Conservation (phyloP, 192 early-diverging fungal genomes). For the Coemansia sp. region DNA sequence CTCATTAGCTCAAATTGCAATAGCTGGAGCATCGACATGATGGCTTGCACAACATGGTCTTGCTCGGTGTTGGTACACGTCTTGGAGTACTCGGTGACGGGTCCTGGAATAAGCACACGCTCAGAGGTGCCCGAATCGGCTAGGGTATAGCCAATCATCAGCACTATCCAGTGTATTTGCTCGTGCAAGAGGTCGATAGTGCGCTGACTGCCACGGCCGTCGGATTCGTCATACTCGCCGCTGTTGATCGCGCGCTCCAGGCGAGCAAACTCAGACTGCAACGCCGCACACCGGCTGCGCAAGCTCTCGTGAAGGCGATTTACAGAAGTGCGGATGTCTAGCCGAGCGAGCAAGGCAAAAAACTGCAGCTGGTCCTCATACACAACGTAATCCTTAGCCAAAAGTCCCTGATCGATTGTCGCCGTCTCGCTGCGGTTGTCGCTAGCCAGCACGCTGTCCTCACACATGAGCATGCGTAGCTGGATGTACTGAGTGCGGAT, state of each 20-base stretch:
- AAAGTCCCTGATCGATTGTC: slow-evolving; percentile 34
- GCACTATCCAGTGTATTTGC: slow-evolving; percentile 51
- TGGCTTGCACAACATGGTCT: slow-evolving; percentile 36
- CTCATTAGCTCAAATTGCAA: slow-evolving; percentile 46
- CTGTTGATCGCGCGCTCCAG: slow-evolving; percentile 14
- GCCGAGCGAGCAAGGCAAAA: slow-evolving; percentile 42
- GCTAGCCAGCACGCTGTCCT: slow-evolving; percentile 26
- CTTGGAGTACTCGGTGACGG: slow-evolving; percentile 28
- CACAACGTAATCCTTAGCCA: slow-evolving; percentile 53
- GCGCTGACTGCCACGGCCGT: slow-evolving; percentile 17
- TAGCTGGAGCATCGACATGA: slow-evolving; percentile 38
- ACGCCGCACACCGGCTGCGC: slow-evolving; percentile 33
- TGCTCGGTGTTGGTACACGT: slow-evolving; percentile 16
- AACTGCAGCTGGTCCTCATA: slow-evolving; percentile 58
- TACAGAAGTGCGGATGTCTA: slow-evolving; percentile 39
- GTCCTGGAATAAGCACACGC: slow-evolving; percentile 43
- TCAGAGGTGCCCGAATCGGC: slow-evolving; percentile 50
- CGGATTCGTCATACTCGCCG: not conserved
- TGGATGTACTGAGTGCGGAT: slow-evolving; percentile 50
- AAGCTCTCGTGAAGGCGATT: slow-evolving; percentile 38
- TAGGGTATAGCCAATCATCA: slow-evolving; percentile 45
- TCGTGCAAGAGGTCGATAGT: slow-evolving; percentile 48
- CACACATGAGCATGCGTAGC: slow-evolving; percentile 55
- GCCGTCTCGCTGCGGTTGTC: slow-evolving; percentile 15
- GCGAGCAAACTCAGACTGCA: slow-evolving; percentile 32